Percentiles rank a stretch among this genome's conserved stretches.
Conservation (phyloP, 805 yeast species). For the Myxozyma nipponensis region DNA sequence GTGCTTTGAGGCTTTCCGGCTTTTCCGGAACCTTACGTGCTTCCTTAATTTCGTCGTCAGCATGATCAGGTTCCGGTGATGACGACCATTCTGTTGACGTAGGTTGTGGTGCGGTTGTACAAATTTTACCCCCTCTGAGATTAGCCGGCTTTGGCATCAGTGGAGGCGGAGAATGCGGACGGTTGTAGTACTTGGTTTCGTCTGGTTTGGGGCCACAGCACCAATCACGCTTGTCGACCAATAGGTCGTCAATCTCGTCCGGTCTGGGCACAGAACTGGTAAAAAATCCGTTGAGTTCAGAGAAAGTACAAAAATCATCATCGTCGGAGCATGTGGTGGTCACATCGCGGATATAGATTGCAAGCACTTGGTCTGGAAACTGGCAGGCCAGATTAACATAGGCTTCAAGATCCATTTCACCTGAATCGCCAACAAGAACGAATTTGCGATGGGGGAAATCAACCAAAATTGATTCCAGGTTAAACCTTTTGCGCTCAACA, state of each 20-base stretch:
- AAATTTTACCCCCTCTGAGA: slow-evolving; percentile 13
- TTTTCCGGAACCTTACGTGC: slow-evolving; percentile 23
- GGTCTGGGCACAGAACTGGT: slow-evolving; percentile 34
- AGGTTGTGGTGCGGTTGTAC: slow-evolving; percentile 15
- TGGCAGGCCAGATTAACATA: slow-evolving; percentile 63
- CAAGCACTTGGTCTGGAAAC: slow-evolving; percentile 62
- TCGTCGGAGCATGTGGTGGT: slow-evolving; percentile 30
- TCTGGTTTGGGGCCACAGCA: slow-evolving; percentile 8
- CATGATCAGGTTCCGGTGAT: neutral
- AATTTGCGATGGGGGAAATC: slow-evolving; percentile 79
- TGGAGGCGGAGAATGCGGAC: slow-evolving; percentile 28
- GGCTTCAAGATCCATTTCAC: slow-evolving; percentile 92
- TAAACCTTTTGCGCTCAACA: slow-evolving; percentile 68
- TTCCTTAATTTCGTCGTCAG: slow-evolving; percentile 2
- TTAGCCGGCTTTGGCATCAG: slow-evolving; percentile 24
- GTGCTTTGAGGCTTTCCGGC: slow-evolving; percentile 18
- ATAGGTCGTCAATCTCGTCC: slow-evolving; percentile 29
- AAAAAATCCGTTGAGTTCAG: slow-evolving; percentile 26
- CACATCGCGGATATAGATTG: slow-evolving; percentile 78
- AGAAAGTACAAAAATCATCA: slow-evolving; percentile 17
- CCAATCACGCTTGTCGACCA: slow-evolving; percentile 22
- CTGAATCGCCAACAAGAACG: slow-evolving; percentile 89
- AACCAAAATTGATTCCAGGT: slow-evolving; percentile 56
- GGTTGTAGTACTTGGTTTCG: slow-evolving; percentile 16
- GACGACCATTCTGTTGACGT: slow-evolving; percentile 15